Conservation (phyloP, 2,329 filamentous ascomycete species). For the Diaporthe sp. region DNA sequence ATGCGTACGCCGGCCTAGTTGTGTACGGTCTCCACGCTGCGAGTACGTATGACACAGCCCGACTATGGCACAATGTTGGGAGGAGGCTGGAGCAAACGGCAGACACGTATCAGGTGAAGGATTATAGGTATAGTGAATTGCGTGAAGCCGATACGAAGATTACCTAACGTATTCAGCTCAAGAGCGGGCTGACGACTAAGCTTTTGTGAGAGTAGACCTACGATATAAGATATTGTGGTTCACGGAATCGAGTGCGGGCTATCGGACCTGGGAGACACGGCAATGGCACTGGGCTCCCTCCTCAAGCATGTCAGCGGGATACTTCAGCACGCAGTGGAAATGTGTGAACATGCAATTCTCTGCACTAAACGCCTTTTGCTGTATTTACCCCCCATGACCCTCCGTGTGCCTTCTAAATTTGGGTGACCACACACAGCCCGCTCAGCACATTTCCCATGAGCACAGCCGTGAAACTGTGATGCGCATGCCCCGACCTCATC, state of each 20-base stretch:
- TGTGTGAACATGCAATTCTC: conserved; percentile 23
- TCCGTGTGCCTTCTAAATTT: conserved; percentile 36
- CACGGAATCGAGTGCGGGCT: not conserved
- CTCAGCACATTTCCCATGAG: not conserved
- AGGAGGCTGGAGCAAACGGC: not conserved
- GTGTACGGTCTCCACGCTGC: not conserved
- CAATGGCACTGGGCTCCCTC: not conserved
- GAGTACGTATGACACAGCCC: no score
- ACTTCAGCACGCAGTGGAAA: not conserved
- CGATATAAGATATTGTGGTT: not conserved
- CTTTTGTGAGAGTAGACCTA: no score
- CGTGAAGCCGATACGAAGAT: not conserved
- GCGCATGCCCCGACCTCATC: not conserved
- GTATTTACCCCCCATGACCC: conserved; percentile 8
- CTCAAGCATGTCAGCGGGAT: not conserved
- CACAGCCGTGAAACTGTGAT: not conserved
- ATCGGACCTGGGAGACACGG: not conserved
- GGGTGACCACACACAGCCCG: conserved; percentile 21
- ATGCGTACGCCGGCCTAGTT: no score
- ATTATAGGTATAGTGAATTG: not conserved
- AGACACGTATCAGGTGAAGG: not conserved
- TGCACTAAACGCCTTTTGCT: conserved; percentile 24
- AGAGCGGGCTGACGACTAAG: not conserved
- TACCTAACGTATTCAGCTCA: not conserved
- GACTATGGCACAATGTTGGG: not conserved